Percentiles rank a stretch among this genome's conserved stretches.
phyloP scores from a whole-genome alignment of 2,329 filamentous ascomycete genomes.

The Aspergillus phoenicis region DNA sequence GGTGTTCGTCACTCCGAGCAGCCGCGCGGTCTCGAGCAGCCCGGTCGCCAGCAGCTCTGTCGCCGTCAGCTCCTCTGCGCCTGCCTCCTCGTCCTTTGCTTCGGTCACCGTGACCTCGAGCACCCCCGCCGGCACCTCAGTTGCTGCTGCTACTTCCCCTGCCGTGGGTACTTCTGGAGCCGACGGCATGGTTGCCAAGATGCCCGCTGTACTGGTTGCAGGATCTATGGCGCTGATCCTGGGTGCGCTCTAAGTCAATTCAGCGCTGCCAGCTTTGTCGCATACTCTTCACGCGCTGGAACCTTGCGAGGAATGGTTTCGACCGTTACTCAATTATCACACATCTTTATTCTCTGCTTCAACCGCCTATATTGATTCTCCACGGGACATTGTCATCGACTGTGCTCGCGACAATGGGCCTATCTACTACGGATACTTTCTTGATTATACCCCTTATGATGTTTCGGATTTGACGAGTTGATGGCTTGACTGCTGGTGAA shows the following conservation, averaged over 20 bases:
- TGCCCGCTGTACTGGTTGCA: constrained; percentile 38
- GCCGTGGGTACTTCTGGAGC: constrained; percentile 20
- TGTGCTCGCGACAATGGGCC: constrained; percentile 12
- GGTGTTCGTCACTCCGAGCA: constrained; percentile 34
- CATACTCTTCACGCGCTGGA: background rate
- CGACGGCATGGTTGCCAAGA: constrained; percentile 21
- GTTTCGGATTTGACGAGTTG: constrained; percentile 32
- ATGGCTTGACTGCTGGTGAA: constrained; percentile 25
- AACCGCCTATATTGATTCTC: constrained; percentile 10
- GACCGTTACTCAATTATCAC: constrained; percentile 6
- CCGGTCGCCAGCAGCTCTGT: constrained; percentile 31
- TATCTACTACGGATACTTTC: constrained; percentile 28
- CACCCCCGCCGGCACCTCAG: constrained; percentile 22
- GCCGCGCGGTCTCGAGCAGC: constrained; percentile 22
- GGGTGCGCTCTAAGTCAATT: constrained; percentile 36
- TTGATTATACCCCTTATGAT: constrained; percentile 34
- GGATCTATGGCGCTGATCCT: constrained; percentile 43
- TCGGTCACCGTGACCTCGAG: constrained; percentile 21
- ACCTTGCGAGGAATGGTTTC: background rate
- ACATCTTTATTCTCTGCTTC: constrained; percentile 26
- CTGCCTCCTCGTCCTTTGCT: constrained; percentile 12
- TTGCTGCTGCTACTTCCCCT: constrained; percentile 22
- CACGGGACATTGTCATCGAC: constrained; percentile 3
- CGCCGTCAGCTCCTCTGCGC: constrained; percentile 25
- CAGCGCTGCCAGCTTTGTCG: constrained; percentile 5